These are phyloP conservation scores for Apodospora peruviana DNA, from an alignment of 495 filamentous ascomycete species.

Conservation along the genomic window DNA sequence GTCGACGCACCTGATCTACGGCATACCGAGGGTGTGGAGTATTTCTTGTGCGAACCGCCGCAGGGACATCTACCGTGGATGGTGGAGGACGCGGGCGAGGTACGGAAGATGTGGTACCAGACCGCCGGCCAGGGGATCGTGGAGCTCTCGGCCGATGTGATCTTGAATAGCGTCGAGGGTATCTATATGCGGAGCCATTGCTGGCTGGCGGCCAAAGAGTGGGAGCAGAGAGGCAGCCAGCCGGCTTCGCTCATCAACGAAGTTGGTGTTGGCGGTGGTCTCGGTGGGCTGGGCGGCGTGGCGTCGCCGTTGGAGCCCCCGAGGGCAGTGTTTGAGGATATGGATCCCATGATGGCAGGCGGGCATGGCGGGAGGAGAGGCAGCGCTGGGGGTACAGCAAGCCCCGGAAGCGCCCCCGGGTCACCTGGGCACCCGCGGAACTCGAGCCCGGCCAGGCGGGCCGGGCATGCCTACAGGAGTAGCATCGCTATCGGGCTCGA, in stretches of 20 bases:
- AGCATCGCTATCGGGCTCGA: slow-evolving; percentile 44
- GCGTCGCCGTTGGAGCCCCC: slow-evolving; percentile 34
- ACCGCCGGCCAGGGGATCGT: slow-evolving; percentile 68
- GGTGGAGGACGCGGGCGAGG: slow-evolving; percentile 59
- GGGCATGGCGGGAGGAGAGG: not conserved
- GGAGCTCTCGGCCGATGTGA: slow-evolving; percentile 70
- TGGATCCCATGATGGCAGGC: slow-evolving; percentile 16
- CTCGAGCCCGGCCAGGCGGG: slow-evolving; percentile 20
- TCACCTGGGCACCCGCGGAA: slow-evolving; percentile 28
- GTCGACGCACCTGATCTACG: slow-evolving; percentile 77
- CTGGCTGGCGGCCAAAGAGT: slow-evolving; percentile 77
- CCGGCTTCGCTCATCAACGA: not conserved
- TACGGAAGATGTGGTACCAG: slow-evolving; percentile 72
- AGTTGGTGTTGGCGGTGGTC: not conserved
- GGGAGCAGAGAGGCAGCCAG: slow-evolving; percentile 34
- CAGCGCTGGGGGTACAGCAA: no score
- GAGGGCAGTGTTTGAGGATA: slow-evolving; percentile 23
- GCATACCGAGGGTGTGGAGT: slow-evolving; percentile 79
- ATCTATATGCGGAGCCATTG: slow-evolving; percentile 89
- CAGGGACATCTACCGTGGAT: slow-evolving; percentile 82
- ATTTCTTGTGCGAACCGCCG: slow-evolving; percentile 91
- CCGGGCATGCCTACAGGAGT: slow-evolving; percentile 28
- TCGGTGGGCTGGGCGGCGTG: not conserved
- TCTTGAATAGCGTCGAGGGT: slow-evolving; percentile 84
- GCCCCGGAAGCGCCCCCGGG: slow-evolving; percentile 1